These are phyloP conservation scores for Apiospora pterosperma DNA, from an alignment of 2,329 filamentous ascomycete species.

Conservation along the genomic window DNA sequence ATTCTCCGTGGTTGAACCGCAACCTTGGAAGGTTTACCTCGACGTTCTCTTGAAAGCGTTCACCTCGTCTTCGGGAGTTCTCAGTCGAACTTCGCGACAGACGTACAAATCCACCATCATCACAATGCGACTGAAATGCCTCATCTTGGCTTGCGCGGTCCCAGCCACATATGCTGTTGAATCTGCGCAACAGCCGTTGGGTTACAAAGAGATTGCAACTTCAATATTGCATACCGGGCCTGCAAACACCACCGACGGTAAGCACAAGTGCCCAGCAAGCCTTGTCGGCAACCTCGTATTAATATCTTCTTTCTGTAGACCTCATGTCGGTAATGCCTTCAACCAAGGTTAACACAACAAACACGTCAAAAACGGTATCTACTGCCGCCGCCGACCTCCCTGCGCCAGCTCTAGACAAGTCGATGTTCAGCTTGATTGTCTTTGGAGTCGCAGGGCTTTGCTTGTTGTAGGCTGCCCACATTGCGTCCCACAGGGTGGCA, in stretches of 20 bases:
- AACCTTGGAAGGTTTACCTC: not conserved
- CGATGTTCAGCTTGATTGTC: conserved; percentile 14
- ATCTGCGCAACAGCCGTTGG: conserved; percentile 4
- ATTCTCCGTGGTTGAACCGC: not conserved
- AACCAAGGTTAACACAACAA: not conserved
- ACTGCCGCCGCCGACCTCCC: conserved; percentile 9
- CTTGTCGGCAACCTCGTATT: not conserved
- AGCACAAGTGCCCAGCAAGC: not conserved
- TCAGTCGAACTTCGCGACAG: not conserved
- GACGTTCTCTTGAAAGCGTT: not conserved
- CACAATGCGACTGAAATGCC: conserved; percentile 7
- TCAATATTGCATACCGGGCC: conserved; percentile 5
- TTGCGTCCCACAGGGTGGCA: not conserved
- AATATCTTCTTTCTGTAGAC: not conserved
- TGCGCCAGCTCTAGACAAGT: conserved; percentile 11
- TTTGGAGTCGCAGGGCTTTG: conserved; percentile 13
- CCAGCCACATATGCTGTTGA: not conserved
- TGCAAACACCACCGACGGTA: conserved; percentile 9
- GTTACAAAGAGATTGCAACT: conserved; percentile 3
- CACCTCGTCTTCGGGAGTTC: not conserved
- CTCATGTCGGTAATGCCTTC: conserved; percentile 5
- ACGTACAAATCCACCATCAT: not conserved
- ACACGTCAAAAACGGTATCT: conserved; percentile 2
- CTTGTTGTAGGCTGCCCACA: conserved; percentile 6
- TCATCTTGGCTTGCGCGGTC: conserved; percentile 6